Conservation (phyloP, 1,284 basidiomycete species). For the Paramarasmius palmivorus region DNA sequence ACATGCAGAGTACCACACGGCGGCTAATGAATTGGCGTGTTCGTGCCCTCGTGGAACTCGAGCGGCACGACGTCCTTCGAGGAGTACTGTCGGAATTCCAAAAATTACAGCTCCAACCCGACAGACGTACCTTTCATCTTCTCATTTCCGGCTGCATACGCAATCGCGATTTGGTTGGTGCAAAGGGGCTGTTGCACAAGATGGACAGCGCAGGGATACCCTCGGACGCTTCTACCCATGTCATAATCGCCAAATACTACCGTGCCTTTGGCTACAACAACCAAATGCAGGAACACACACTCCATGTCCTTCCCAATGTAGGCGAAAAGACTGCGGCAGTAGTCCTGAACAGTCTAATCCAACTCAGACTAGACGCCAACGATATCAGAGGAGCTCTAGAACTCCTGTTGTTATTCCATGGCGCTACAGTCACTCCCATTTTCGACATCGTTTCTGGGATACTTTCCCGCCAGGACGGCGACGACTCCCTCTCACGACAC, state of each 20-base stretch:
- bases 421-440: slow-evolving; percentile 21
- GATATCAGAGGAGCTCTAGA: slow-evolving; percentile 47
- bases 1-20: slow-evolving; percentile 46
- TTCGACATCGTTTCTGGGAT: slow-evolving; percentile 26
- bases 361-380: slow-evolving; percentile 54
- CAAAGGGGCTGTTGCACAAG: slow-evolving; percentile 46
- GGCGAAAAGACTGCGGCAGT: slow-evolving; percentile 41
- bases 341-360: slow-evolving; percentile 65
- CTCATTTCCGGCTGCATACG: slow-evolving; percentile 65
- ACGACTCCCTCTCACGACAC: slow-evolving; percentile 19
- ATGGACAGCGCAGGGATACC: slow-evolving; percentile 61
- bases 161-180: slow-evolving; percentile 61
- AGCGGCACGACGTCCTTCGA: slow-evolving; percentile 47
- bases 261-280: slow-evolving; percentile 59
- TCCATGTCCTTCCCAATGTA: slow-evolving; percentile 45
- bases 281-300: slow-evolving; percentile 50
- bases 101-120: slow-evolving; percentile 44
- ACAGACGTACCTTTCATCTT: slow-evolving; percentile 63
- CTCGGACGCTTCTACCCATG: slow-evolving; percentile 57
- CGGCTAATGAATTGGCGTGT: slow-evolving; percentile 70
- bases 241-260: slow-evolving; percentile 57
- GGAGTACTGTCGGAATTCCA: slow-evolving; percentile 51
- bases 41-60: slow-evolving; percentile 55
- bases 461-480: slow-evolving; percentile 34
- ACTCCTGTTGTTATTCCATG: slow-evolving; percentile 51